Base-by-base conservation (phyloP, 208 protist species). In the Trypanosoma caninum region DNA sequence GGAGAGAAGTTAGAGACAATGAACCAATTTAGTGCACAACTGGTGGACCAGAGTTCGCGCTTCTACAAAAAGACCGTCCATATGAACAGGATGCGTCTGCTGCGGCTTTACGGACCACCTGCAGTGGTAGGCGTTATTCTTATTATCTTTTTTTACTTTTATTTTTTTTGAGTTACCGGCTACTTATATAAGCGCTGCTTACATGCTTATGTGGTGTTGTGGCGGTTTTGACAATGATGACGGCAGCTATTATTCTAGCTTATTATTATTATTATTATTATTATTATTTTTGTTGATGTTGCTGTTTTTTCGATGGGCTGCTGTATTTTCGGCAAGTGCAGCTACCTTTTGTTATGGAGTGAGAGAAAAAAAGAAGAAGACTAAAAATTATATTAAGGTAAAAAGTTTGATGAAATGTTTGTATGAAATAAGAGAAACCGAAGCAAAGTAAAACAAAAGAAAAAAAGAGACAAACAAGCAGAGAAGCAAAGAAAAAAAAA, bases 1-100 rank as follows among this genome's bases (percentile, higher is more conserved):
- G 90, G 90, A 14, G 87, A 96, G 72, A 86, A 87, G 28, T 69
- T 96, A 13, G 87, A 96, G 40, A 91, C 82, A 28, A 93, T 96
- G 83, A 88, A 91, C 46, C 84, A 84, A 60, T 94, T 89, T 68
- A 91, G 81, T 11, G 72, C 82, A 30, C 76, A 93, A 60, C 73
- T 96, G 0, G 76, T 83, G 20, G 83, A 91, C 38, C 78, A 94
- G 47, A 92, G 84, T 60, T 82, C 76, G 7, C 76, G 76, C 18
- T 94, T 89, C 69, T 93, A 94, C 72, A 84, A 82, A 30, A 87
- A 89, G 50, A 96, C 87, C 10, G 86, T 89, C 34, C 82, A 78
- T 18, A 80, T 96, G 75, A 96, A 96, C 67, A 68, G 90, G 33
- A 96, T 91, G 86, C 84, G 89, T 0, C 59, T 89, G 5, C n/a